Base-by-base conservation (phyloP, 345 rosid species). In the Conringia planisiliqua region DNA sequence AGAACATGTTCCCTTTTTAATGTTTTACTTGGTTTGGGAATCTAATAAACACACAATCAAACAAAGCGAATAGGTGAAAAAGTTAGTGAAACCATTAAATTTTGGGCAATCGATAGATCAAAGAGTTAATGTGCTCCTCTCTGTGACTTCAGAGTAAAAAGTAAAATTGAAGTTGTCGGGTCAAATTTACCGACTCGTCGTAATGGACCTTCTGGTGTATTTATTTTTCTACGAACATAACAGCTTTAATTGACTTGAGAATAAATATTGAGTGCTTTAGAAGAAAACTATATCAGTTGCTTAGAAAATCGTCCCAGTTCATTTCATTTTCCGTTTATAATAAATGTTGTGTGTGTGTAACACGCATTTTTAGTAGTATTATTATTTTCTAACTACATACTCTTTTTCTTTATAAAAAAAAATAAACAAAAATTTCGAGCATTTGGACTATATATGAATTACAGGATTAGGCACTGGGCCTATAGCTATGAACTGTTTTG, bases 191-290 rank as follows among this genome's bases (percentile, higher is more conserved):
- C 18, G 10, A 73, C 64, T 56, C 38, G 47, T 33, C 44, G 71
- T 32, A 56, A 55, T 32, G 16, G 24, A 66, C 66, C 24, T 18
- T 56, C 24, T 57, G 60, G 17, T 10, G 29, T 26, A 22, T 65
- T 57, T 16, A 50, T 20, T 59, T 36, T n/a, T 26, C 39, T 46
- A 46, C 42, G 30, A 66, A 38, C 51, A 36, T 20, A 51, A 40
- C 63, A 51, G 69, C 63, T 60, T 68, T 61, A 61, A 62, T 61
- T 75, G 79, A 61, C 70, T 61, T 42, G 57, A 40, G 64, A 75
- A 68, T 68, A 50, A 47, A 59, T 75, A 46, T 44, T 59, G 73
- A 59, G 62, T 59, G 62, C 56, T 27, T 68, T 48, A 51, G 7
- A 59, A 68, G 69, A 75, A 44, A 67, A 58, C 42, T 30, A 2